Percentiles rank a stretch among this genome's conserved stretches.
These are phyloP conservation scores for Lactarius akahatsu DNA, from an alignment of 768 basidiomycete genomes.

Conservation along the genomic window DNA sequence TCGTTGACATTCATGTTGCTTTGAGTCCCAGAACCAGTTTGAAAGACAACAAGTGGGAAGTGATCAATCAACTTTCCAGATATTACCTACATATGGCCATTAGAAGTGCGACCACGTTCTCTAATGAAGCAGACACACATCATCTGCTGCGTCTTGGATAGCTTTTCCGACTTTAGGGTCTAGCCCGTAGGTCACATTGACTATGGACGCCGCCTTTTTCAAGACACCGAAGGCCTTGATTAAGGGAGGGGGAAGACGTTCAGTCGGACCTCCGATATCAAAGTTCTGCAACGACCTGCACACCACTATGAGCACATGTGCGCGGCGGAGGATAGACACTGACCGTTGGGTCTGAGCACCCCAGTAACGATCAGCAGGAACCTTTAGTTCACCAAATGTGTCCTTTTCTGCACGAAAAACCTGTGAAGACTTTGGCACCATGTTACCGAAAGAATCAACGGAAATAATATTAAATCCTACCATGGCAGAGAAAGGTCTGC, in stretches of 20 bases:
- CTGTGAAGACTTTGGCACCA: slow-evolving; percentile 42
- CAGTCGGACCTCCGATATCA: slow-evolving; percentile 93
- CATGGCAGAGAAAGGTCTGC: slow-evolving; percentile 40
- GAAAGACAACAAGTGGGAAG: slow-evolving; percentile 98
- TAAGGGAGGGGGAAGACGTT: slow-evolving; percentile 90
- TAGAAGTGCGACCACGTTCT: not conserved
- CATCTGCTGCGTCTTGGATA: slow-evolving; percentile 92
- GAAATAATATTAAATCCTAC: slow-evolving; percentile 33
- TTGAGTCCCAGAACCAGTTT: slow-evolving; percentile 98
- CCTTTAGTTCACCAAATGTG: slow-evolving; percentile 93
- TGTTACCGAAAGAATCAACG: not conserved
- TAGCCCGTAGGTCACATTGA: slow-evolving; percentile 88
- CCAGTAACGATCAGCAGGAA: slow-evolving; percentile 90
- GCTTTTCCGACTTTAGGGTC: slow-evolving; percentile 84
- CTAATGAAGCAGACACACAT: slow-evolving; percentile 48
- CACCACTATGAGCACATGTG: slow-evolving; percentile 3
- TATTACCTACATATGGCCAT: slow-evolving; percentile 66
- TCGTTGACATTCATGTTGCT: slow-evolving; percentile 99
- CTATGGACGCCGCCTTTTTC: slow-evolving; percentile 93
- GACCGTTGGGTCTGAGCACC: slow-evolving; percentile 97
- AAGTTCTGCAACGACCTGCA: slow-evolving; percentile 91
- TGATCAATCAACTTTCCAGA: slow-evolving; percentile 92
- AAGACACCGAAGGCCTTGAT: slow-evolving; percentile 98
- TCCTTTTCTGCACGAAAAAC: slow-evolving; percentile 80
- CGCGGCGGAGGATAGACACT: slow-evolving; percentile 23